Percentiles rank a stretch among this genome's conserved stretches.
These are phyloP conservation scores for Trametes polyzona DNA, from an alignment of 1,284 basidiomycete species.

Conservation along the genomic window DNA sequence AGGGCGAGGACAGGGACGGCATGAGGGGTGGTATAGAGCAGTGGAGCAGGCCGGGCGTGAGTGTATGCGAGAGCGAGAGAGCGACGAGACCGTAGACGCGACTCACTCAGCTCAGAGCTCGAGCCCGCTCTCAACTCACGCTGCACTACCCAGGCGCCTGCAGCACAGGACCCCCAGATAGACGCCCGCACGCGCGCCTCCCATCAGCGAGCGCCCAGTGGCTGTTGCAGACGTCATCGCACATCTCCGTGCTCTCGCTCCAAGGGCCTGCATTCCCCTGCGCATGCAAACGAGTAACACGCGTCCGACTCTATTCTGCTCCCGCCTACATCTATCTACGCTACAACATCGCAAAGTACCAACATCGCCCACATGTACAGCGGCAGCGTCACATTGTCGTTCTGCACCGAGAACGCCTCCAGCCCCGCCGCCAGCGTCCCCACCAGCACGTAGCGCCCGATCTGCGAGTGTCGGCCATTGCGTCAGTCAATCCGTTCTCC, in stretches of 20 bases:
- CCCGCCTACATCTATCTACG: slow-evolving; percentile 2
- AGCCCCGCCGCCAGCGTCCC: slow-evolving; percentile 70
- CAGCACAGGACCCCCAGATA: background rate
- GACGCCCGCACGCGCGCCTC: background rate
- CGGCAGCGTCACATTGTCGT: slow-evolving; percentile 92
- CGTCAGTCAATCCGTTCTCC: slow-evolving; percentile 11
- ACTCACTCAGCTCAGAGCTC: background rate
- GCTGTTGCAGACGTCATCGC: slow-evolving; percentile 21
- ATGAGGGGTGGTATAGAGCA: background rate
- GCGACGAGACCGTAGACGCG: background rate
- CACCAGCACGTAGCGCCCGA: slow-evolving; percentile 58
- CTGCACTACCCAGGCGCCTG: background rate
- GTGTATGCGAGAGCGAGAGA: background rate
- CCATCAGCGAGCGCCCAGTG: slow-evolving; percentile 13
- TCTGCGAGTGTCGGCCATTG: slow-evolving; percentile 39
- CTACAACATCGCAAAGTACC: slow-evolving; percentile 52
- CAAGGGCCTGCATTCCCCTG: too few relatives aligned
- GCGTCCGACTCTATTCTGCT: background rate
- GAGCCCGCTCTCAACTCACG: background rate
- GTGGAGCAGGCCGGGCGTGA: background rate
- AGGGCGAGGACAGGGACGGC: background rate
- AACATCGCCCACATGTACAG: slow-evolving; percentile 87
- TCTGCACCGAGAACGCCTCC: slow-evolving; percentile 90
- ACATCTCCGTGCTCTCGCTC: background rate
- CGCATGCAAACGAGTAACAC: background rate